Evolutionary conservation across 2,329 filamentous ascomycete genomes (phyloP).

Genomic region (Alternaria viburni): DNA sequence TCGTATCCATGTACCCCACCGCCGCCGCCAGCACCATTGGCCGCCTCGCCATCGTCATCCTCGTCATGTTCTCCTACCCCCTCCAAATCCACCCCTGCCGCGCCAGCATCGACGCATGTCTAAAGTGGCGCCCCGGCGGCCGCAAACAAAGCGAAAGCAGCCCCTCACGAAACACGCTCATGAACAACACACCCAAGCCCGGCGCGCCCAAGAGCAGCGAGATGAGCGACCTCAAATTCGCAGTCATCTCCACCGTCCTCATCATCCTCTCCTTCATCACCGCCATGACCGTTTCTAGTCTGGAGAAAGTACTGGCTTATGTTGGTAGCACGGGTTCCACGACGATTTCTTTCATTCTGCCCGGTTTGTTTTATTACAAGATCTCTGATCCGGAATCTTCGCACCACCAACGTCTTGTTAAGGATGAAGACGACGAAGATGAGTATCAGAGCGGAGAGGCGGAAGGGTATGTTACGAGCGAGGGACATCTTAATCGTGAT

Average conservation of each 20-base stretch:
- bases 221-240: conserved; percentile 89
- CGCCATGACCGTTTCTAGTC: conserved; percentile 86
- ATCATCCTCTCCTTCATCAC: conserved; percentile 84
- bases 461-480: conserved; percentile 49
- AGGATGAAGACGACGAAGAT: conserved; percentile 87
- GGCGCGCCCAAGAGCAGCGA: conserved; percentile 46
- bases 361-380: conserved; percentile 97
- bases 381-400: conserved; percentile 89
- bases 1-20: conserved; percentile 74
- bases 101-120: conserved; percentile 91
- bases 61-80: conserved; percentile 96
- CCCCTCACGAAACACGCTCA: conserved; percentile 52
- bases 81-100: conserved; percentile 95
- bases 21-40: conserved; percentile 88
- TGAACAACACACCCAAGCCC: conserved; percentile 46
- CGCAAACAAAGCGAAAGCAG: conserved; percentile 47
- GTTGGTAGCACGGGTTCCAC: conserved; percentile 95
- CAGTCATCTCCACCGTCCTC: conserved; percentile 84
- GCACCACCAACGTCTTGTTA: conserved; percentile 83
- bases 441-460: conserved; percentile 65
- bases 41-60: conserved; percentile 90
- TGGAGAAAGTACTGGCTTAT: conserved; percentile 92
- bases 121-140: conserved; percentile 79
- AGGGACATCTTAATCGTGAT: conserved; percentile 63
- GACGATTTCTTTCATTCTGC: conserved; percentile 95